Conservation (phyloP, 2,329 filamentous ascomycete genomes). For the Botrytis hyacinthi region DNA sequence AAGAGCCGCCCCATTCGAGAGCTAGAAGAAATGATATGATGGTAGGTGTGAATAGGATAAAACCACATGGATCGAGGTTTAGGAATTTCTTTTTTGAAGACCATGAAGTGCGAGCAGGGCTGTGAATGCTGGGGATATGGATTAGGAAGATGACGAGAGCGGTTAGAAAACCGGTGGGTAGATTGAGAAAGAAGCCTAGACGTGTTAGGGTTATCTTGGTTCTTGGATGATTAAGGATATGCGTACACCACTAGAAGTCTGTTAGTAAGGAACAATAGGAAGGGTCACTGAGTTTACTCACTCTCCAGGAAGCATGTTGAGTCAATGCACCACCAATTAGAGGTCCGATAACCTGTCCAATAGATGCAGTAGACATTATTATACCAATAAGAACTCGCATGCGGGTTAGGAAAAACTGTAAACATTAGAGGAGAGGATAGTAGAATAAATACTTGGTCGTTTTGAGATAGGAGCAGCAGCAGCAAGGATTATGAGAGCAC, state of each 20-base stretch:
- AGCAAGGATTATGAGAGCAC: background rate
- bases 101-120: background rate
- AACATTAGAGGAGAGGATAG: too few relatives aligned
- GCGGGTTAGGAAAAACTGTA: background rate
- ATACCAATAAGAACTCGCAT: background rate
- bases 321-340: background rate
- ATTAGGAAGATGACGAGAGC: background rate
- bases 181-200: background rate
- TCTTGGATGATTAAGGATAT: background rate
- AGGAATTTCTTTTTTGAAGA: background rate
- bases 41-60: background rate
- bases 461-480: background rate
- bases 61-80: background rate
- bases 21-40: background rate
- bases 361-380: background rate
- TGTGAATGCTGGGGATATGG: background rate
- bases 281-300: background rate
- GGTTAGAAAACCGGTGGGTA: background rate
- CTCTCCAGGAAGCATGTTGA: background rate
- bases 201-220: background rate
- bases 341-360: background rate
- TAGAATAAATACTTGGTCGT: background rate
- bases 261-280: background rate
- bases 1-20: background rate
- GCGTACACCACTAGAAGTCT: background rate